These are phyloP conservation scores for Rhodotorula taiwanensis DNA, from an alignment of 768 basidiomycete genomes.

Conservation along the genomic window DNA sequence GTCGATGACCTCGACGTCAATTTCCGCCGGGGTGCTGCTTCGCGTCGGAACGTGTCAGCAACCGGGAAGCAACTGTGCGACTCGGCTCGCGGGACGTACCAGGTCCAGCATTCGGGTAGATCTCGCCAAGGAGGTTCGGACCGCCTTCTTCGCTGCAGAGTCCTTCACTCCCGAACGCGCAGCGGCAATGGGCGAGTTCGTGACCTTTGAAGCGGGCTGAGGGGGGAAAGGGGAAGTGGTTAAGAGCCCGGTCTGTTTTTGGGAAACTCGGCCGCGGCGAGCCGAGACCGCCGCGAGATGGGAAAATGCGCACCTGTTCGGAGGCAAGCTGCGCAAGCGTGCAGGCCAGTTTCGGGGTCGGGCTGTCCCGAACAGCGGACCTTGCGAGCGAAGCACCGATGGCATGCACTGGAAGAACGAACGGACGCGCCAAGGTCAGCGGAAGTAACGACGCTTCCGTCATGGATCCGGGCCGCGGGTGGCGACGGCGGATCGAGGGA, in stretches of 20 bases:
- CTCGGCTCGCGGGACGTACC: background rate
- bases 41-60: background rate
- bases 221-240: background rate
- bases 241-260: too few species aligned
- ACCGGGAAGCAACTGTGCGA: background rate
- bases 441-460: too few species aligned
- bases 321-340: constrained; percentile 20
- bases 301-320: constrained; percentile 14
- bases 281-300: background rate
- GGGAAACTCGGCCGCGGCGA: too few species aligned
- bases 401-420: constrained; percentile 20
- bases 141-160: constrained; percentile 29
- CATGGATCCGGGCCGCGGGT: background rate
- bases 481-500: background rate
- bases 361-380: constrained; percentile 28
- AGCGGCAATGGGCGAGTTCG: constrained; percentile 11
- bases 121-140: constrained; percentile 12
- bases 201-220: constrained; percentile 25
- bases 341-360: background rate
- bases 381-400: constrained; percentile 28
- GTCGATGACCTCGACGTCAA: constrained; percentile 1
- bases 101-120: constrained; percentile 9
- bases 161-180: constrained; percentile 25
- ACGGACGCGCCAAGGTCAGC: too few species aligned
- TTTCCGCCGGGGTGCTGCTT: constrained; percentile 17